These are phyloP conservation scores for Talaromyces borbonicus DNA, from an alignment of 495 filamentous ascomycete genomes.

Conservation along the genomic window DNA sequence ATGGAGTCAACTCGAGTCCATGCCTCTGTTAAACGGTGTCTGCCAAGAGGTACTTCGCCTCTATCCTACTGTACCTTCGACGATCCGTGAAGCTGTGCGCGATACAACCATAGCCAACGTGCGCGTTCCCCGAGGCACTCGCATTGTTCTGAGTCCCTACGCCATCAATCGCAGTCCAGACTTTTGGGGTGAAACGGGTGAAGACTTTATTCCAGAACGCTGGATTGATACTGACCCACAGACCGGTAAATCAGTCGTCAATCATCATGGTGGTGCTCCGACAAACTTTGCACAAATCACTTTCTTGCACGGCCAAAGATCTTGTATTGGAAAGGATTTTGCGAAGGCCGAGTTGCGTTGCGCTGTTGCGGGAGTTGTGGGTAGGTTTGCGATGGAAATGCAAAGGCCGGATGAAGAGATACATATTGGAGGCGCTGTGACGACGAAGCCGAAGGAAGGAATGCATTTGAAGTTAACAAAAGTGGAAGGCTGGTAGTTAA, in stretches of 20 bases:
- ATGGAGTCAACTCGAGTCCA: conserved; percentile 33
- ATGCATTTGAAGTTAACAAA: conserved; percentile 50
- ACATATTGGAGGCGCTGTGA: conserved; percentile 51
- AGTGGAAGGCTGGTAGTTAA: conserved; percentile 55
- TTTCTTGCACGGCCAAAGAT: conserved; percentile 38
- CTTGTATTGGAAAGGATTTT: conserved; percentile 43
- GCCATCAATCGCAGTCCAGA: conserved; percentile 29
- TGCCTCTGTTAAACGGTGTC: conserved; percentile 43
- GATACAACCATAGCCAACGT: conserved; percentile 35
- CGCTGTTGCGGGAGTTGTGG: conserved; percentile 27
- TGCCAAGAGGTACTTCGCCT: conserved; percentile 40
- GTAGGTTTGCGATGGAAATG: conserved; percentile 44
- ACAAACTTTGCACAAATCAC: conserved; percentile 40
- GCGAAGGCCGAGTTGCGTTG: conserved; percentile 31
- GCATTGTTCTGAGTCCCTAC: conserved; percentile 33
- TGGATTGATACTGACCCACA: conserved; percentile 35
- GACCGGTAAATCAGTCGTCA: conserved; percentile 17
- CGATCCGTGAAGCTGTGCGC: conserved; percentile 36
- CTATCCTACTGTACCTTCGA: conserved; percentile 42
- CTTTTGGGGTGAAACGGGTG: conserved; percentile 33
- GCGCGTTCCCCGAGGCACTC: conserved; percentile 34
- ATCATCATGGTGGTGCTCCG: conserved; percentile 29
- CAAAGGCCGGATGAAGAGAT: conserved; percentile 50
- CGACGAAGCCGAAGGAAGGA: conserved; percentile 54
- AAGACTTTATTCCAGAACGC: conserved; percentile 36